Evolutionary conservation across 371 early-diverging fungal genomes (phyloP).

Genomic region (Mortierella sp.): DNA sequence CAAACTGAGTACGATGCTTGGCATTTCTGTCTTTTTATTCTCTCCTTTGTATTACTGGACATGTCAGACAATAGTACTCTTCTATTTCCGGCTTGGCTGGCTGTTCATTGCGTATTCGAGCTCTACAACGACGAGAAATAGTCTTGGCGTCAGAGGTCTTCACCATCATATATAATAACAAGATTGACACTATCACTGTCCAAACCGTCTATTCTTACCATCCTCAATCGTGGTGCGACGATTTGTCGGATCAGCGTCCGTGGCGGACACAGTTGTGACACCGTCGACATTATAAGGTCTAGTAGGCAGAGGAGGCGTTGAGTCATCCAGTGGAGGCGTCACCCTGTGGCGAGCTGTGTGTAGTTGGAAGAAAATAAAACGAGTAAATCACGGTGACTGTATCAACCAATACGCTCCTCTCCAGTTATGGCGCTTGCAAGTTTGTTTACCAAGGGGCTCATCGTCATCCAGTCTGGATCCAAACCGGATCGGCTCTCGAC

Average conservation of each 20-base stretch:
- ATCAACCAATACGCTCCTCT: too few relatives aligned
- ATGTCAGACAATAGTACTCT: too few relatives aligned
- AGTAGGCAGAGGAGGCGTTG: conserved; percentile 29
- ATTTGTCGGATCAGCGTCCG: conserved; percentile 9
- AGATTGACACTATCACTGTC: too few relatives aligned
- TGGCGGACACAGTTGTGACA: neutral
- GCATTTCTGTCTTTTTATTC: neutral
- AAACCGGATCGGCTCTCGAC: conserved; percentile 32
- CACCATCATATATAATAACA: too few relatives aligned
- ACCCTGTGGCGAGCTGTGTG: conserved; percentile 40
- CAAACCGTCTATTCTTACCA: conserved; percentile 16
- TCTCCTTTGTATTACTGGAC: too few relatives aligned
- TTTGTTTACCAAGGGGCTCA: conserved; percentile 47
- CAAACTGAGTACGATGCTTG: neutral
- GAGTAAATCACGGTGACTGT: too few relatives aligned
- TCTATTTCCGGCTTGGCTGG: conserved; percentile 1
- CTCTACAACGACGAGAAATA: conserved; percentile 1
- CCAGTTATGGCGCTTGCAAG: too few relatives aligned
- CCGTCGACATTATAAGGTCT: conserved; percentile 20
- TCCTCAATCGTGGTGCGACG: conserved; percentile 45
- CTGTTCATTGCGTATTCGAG: conserved; percentile 22
- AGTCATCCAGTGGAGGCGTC: conserved; percentile 27
- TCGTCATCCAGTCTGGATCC: conserved; percentile 37
- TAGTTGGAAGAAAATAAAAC: too few relatives aligned
- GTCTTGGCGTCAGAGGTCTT: conserved; percentile 38